phyloP scores from a whole-genome alignment of 2,329 filamentous ascomycete species.

The Colletotrichum sp. region DNA sequence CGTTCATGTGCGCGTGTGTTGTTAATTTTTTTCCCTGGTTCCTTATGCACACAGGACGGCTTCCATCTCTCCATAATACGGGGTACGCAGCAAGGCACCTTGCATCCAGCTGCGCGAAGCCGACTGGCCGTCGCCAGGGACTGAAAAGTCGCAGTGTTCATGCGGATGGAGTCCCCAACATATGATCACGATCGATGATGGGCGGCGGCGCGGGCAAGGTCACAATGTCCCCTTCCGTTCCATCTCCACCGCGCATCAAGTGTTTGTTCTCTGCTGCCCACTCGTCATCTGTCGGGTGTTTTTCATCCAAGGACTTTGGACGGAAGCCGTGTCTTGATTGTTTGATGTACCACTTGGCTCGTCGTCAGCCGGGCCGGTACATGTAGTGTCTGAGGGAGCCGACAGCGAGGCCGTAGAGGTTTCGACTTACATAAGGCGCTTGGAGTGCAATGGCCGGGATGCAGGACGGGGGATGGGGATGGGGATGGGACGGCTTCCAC shows the following conservation, averaged over 20 bases:
- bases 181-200: background rate
- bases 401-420: slow-evolving; percentile 10
- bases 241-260: background rate
- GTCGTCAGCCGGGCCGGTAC: background rate
- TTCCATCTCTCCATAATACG: background rate
- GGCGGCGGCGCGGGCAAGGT: background rate
- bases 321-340: background rate
- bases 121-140: background rate
- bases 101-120: slow-evolving; percentile 5
- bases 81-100: slow-evolving; percentile 8
- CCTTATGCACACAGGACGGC: background rate
- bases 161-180: slow-evolving; percentile 6
- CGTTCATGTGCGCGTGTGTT: background rate
- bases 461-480: background rate
- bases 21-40: background rate
- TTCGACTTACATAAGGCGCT: slow-evolving; percentile 12
- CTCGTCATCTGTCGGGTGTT: background rate
- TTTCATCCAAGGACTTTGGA: slow-evolving; percentile 15
- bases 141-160: slow-evolving; percentile 11
- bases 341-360: slow-evolving; percentile 15
- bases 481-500: background rate
- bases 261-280: background rate
- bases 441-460: background rate
- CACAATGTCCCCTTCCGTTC: background rate
- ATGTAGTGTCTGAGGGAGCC: slow-evolving; percentile 9